Base-by-base conservation (phyloP, 176 grass and related monocot genomes). In the Juncus inflexus region DNA sequence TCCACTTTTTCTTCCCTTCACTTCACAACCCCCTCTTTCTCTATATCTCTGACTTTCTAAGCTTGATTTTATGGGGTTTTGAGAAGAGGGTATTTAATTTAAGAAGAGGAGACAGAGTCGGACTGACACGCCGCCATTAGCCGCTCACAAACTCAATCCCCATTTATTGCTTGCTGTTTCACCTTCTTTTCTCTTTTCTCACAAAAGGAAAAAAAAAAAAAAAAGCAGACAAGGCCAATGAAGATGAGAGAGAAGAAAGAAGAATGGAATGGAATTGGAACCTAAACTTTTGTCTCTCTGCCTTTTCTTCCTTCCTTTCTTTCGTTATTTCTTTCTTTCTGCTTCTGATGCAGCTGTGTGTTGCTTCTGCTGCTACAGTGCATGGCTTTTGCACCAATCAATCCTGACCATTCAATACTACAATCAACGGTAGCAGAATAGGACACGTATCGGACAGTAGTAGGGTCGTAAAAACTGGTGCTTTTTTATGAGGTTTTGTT, bases 111-210 rank as follows among this genome's bases (percentile, higher is more conserved):
- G 87, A 81, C 83, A 90, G 76, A 83, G 91, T 84, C 67, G 83
- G 58, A 72, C 87, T 96, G 91, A 87, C 70, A 87, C 87, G 91
- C 91, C 91, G 91, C 91, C 92, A 96, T 83, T 74, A 87, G 71
- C 77, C 79, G 90, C 85, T 83, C 53, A 67, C 62, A 78, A 73
- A 75, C 92, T 37, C 79, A 83, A 81, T 78, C 83, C 41, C 71
- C 82, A 86, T 89, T 96, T 84, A 90, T 80, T 90, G 73, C 84
- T 73, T 65, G 19, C 60, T 50, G 40, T 51, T 62, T 39, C 42
- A 15, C 68, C n/a, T n/a, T 2, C 19, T 35, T 10, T 14, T 68
- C 68, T 56, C 41, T 3, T 62, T 55, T 14, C 50, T 42, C 63
- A 62, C 66, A 61, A 36, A 42, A 69, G 15, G 28, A 71, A 71